phyloP scores from a whole-genome alignment of 2,329 filamentous ascomycete genomes.

The Epichloe typhina region DNA sequence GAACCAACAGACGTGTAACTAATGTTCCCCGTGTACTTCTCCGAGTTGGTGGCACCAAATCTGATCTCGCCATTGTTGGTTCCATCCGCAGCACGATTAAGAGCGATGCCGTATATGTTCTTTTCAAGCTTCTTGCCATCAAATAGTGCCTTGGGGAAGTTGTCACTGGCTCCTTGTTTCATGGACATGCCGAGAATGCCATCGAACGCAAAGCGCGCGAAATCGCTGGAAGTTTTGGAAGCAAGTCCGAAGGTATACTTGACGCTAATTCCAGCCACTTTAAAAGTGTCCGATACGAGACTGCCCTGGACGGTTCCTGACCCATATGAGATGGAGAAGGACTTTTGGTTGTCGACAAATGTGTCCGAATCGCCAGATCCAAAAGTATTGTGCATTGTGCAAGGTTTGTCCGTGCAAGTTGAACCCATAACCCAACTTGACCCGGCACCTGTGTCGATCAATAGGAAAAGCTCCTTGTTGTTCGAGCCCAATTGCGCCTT shows the following conservation, averaged over 20 bases:
- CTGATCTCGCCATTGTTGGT: slow-evolving; percentile 61
- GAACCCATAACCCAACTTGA: slow-evolving; percentile 77
- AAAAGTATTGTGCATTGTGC: slow-evolving; percentile 56
- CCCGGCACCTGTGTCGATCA: slow-evolving; percentile 52
- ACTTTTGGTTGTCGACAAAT: slow-evolving; percentile 36
- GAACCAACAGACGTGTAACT: slow-evolving; percentile 44
- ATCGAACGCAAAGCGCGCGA: slow-evolving; percentile 69
- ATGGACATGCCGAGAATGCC: slow-evolving; percentile 73
- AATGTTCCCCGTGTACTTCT: slow-evolving; percentile 55
- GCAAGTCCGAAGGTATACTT: slow-evolving; percentile 61
- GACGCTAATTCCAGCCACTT: slow-evolving; percentile 51
- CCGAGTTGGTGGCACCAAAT: slow-evolving; percentile 57
- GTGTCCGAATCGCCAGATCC: slow-evolving; percentile 52
- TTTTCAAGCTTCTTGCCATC: slow-evolving; percentile 40
- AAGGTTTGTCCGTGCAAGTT: slow-evolving; percentile 53
- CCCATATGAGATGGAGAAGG: slow-evolving; percentile 62
- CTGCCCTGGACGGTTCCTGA: slow-evolving; percentile 59
- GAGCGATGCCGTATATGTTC: slow-evolving; percentile 58
- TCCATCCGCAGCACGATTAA: slow-evolving; percentile 55
- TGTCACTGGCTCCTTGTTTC: slow-evolving; percentile 44
- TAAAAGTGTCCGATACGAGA: slow-evolving; percentile 52
- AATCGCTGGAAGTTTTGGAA: slow-evolving; percentile 57
- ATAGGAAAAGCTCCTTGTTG: slow-evolving; percentile 42
- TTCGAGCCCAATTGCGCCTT: slow-evolving; percentile 43
- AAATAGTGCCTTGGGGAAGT: slow-evolving; percentile 52